Base-by-base conservation (phyloP, 257 asterid genomes). In the Phtheirospermum japonicum region DNA sequence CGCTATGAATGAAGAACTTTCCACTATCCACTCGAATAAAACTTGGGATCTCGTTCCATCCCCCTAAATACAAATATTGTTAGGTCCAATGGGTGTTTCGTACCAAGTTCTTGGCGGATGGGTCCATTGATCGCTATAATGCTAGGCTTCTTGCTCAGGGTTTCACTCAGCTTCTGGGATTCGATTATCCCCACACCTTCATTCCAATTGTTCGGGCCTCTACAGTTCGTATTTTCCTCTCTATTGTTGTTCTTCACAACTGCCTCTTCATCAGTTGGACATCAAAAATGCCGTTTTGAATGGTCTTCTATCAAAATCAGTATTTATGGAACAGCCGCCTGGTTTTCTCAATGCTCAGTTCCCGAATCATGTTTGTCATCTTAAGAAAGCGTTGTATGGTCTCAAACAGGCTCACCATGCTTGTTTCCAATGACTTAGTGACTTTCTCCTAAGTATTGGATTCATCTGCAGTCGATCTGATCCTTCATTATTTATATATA, bases 41-140 rank as follows among this genome's bases (percentile, higher is more conserved):
- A 40, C 48, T 9, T 40, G 48, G 48, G 13, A 9, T 11, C 48
- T 40, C 12, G 48, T 40, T 12, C 48, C 48, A n/a, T 9, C 48
- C 13, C 48, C 48, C 48, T 5, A 9, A 7, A 33, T 33, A 40
- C 48, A 1, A 14, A 45, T 14, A 45, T 45, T 13, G 51, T 45
- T n/a, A 5, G 60, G 17, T 51, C 32, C n/a, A 18, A 20, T 51
- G 57, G 57, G 57, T 51, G 17, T 51, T 51, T 51, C 57, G 57
- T 0, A 51, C 57, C 0, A 51, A 51, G 7, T 20, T 45, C 9
- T 8, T 13, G 2, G 54, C 54, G 4, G 54, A 48, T 17, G 54
- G 54, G 16, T 6, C 28, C 2, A 18, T 48, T 48, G 54, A 16
- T 1, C 26, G 28, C 0, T 18, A 14, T 18, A 48, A 48, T 4